These are phyloP conservation scores for Salvia hispanica DNA, from an alignment of 257 asterid species.

Conservation along the genomic window DNA sequence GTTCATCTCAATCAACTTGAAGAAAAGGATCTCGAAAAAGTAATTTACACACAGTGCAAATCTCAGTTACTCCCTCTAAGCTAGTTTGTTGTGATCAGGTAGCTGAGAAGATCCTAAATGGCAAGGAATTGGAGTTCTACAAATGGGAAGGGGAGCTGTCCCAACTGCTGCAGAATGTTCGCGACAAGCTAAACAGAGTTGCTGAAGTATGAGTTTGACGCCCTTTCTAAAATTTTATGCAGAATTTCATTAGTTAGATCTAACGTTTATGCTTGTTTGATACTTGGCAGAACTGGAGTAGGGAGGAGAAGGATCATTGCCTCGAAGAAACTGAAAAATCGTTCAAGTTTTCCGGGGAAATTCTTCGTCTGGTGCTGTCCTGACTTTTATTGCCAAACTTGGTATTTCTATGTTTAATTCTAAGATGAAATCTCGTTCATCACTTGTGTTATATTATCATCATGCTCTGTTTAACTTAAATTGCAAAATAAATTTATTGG, in stretches of 20 bases:
- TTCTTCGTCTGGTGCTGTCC: constrained; percentile 69
- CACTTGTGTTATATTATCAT: too few species aligned
- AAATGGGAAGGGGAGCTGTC: constrained; percentile 78
- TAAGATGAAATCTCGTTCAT: too few species aligned
- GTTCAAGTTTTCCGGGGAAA: constrained; percentile 79
- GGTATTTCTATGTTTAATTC: too few species aligned
- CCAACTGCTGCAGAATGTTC: constrained; percentile 66
- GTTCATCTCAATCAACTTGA: too few species aligned
- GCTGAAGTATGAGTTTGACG: constrained; percentile 48
- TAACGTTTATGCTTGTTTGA: background rate
- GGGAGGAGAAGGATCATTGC: constrained; percentile 90
- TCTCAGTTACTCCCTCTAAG: too few species aligned
- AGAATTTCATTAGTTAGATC: background rate
- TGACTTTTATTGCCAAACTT: too few species aligned
- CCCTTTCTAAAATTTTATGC: background rate
- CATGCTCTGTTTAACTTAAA: too few species aligned
- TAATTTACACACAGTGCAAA: too few species aligned
- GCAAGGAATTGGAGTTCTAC: constrained; percentile 82
- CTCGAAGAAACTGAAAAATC: constrained; percentile 92
- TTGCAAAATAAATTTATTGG: too few species aligned
- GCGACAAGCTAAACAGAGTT: constrained; percentile 71
- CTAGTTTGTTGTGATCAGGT: constrained; percentile 38
- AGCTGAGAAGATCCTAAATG: constrained; percentile 63
- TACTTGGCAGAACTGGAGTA: constrained; percentile 61
- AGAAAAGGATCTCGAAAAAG: too few species aligned